Evolutionary conservation across 1,284 basidiomycete species (phyloP), one percentile per base, ranked within the genome.

Genomic region (Porogramme epimiltina): DNA sequence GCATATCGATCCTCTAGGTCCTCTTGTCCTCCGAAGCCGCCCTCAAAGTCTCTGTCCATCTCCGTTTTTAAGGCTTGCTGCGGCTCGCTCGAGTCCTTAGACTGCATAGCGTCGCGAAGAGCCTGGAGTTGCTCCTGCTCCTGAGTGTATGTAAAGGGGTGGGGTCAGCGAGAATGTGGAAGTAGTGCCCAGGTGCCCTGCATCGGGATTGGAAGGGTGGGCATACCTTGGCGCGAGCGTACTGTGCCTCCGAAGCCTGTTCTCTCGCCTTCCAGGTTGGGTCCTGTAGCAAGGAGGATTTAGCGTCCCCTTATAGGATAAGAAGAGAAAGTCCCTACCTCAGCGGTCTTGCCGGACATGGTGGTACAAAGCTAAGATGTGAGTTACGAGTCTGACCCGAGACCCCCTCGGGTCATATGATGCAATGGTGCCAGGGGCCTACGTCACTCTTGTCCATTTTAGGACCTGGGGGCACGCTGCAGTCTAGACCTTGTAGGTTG

Each of bases 1-100:
- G 75, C 75, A 50, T 78, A 76, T 28, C 76, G 70, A 62, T 79
- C 78, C 59, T 80, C 74, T 13, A 78, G 65, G 33, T 78, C 75
- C 59, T 78, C 76, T 59, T 76, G 75, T 2, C 77, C 77, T 22
- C 76, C 76, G 52, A 70, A 77, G 16, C 77, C 78, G 37, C 73
- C 76, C 64, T 79, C 78, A 42, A 76, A 73, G 53, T 74, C 68
- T 22, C 47, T 58, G 47, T 71, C 50, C 37, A 37, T 34, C 28
- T 45, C 51, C 16, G 54, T 31, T 18, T 43, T 49, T 33, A 51
- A 22, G 15, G 16, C 31, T 19, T 23, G 15, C 34, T 58, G 44
- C 9, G 41, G 19, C 25, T 60, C 44, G 22, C 45, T 54, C 37
- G 54, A 53, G 26, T 60, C 44, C 24, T 49, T 55, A 34, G 54